phyloP scores from a whole-genome alignment of 352 stramenopile species.

The Pythium monospermum region DNA sequence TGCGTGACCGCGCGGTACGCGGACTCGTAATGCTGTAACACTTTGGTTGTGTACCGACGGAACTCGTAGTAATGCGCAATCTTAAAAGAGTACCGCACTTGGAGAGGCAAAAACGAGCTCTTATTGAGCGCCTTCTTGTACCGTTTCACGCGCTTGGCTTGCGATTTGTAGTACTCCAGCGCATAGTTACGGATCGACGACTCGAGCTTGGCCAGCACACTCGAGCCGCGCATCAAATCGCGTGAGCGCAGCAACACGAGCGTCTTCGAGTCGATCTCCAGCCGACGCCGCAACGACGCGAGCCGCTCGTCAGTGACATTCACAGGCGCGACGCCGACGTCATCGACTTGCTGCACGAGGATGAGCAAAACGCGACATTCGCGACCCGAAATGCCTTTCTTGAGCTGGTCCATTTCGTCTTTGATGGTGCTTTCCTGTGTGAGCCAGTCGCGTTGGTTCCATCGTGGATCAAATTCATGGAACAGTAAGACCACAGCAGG shows the following conservation, averaged over 20 bases:
- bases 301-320: conserved; percentile 77
- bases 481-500: conserved; percentile 79
- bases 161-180: conserved; percentile 86
- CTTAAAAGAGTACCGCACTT: conserved; percentile 83
- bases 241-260: conserved; percentile 59
- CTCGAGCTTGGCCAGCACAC: conserved; percentile 70
- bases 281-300: conserved; percentile 48
- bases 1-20: conserved; percentile 65
- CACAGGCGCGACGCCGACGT: conserved; percentile 45
- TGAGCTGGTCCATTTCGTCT: conserved; percentile 74
- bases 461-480: conserved; percentile 79
- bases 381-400: conserved; percentile 45
- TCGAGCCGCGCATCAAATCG: conserved; percentile 56
- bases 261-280: conserved; percentile 74
- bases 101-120: conserved; percentile 45
- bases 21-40: conserved; percentile 80
- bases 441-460: conserved; percentile 66
- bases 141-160: conserved; percentile 84
- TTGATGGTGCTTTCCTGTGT: conserved; percentile 57
- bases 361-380: conserved; percentile 79
- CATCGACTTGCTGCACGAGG: conserved; percentile 77
- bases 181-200: conserved; percentile 64
- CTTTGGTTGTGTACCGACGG: conserved; percentile 78
- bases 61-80: conserved; percentile 89
- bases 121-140: conserved; percentile 81